Conservation (phyloP, 805 yeast species). For the Blastobotrys peoriensis region DNA sequence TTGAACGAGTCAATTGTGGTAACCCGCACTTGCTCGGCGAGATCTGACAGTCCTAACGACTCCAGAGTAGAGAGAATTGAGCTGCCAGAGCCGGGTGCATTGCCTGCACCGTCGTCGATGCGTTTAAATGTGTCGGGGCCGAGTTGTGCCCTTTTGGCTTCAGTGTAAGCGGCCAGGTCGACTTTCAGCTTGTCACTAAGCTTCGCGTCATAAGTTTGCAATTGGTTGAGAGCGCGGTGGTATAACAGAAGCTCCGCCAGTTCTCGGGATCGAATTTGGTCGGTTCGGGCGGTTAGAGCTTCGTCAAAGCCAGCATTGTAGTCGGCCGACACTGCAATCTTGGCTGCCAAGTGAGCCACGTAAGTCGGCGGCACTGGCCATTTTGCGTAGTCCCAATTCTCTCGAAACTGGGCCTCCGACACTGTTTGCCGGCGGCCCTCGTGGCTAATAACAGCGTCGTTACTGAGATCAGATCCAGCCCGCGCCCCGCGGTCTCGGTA, state of each 20-base stretch:
- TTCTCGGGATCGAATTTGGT: background rate
- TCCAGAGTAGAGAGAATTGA: constrained; percentile 1
- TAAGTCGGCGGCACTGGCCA: background rate
- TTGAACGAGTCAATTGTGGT: background rate
- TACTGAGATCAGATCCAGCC: background rate
- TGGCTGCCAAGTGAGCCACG: background rate
- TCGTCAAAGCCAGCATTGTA: background rate
- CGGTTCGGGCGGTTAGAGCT: background rate
- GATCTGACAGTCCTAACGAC: background rate
- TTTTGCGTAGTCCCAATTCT: background rate
- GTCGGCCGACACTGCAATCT: background rate
- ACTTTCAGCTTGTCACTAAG: constrained; percentile 10
- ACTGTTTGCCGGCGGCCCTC: no score
- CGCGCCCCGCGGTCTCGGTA: background rate
- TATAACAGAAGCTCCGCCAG: constrained; percentile 19
- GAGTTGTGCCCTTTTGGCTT: no score
- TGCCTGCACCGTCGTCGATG: no score
- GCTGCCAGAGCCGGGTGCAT: no score
- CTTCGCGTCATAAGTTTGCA: constrained; percentile 6
- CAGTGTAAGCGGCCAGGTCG: constrained; percentile 25
- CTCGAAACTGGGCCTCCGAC: background rate
- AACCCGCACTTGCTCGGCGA: constrained; percentile 1
- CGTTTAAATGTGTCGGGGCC: no score
- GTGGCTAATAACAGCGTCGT: background rate
- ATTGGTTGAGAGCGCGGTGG: constrained; percentile 18